Conservation (phyloP, 2,329 filamentous ascomycete genomes). For the Cladobotryum protrusum region DNA sequence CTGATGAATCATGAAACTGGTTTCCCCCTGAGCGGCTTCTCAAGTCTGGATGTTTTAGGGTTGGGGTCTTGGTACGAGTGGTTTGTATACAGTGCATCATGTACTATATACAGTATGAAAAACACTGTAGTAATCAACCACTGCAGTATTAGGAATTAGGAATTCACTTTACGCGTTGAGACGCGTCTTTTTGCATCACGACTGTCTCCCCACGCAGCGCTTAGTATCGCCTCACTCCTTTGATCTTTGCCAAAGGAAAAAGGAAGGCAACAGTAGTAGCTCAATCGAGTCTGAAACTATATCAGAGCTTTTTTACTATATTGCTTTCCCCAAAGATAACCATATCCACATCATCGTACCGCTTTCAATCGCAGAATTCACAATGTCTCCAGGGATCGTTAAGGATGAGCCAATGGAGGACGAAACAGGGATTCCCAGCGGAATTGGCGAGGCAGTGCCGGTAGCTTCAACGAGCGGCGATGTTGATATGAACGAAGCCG, state of each 20-base stretch:
- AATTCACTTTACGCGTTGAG: slow-evolving; percentile 10
- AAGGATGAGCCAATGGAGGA: slow-evolving; percentile 32
- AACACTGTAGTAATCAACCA: background rate
- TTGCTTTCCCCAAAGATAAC: too few species aligned
- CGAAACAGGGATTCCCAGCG: slow-evolving; percentile 21
- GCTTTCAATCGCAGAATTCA: slow-evolving; percentile 34
- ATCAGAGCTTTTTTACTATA: background rate
- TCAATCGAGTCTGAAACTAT: background rate
- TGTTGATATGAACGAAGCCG: slow-evolving; percentile 33
- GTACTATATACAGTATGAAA: background rate
- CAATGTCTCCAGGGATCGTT: slow-evolving; percentile 22
- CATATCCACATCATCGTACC: slow-evolving; percentile 31
- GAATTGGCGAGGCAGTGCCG: slow-evolving; percentile 21
- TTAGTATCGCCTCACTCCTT: background rate
- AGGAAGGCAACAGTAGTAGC: too few species aligned
- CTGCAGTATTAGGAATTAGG: background rate
- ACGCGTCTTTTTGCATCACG: slow-evolving; percentile 5
- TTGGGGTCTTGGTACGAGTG: background rate
- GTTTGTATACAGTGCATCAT: background rate
- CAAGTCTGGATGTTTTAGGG: background rate
- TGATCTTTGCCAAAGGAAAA: background rate
- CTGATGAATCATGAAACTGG: too few species aligned
- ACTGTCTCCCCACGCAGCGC: slow-evolving; percentile 6
- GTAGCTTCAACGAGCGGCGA: slow-evolving; percentile 24
- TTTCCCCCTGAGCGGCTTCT: too few species aligned